Percentiles rank a stretch among this genome's conserved stretches.
phyloP scores from a whole-genome alignment of 129 eudicot species.

The Erigeron canadensis region DNA sequence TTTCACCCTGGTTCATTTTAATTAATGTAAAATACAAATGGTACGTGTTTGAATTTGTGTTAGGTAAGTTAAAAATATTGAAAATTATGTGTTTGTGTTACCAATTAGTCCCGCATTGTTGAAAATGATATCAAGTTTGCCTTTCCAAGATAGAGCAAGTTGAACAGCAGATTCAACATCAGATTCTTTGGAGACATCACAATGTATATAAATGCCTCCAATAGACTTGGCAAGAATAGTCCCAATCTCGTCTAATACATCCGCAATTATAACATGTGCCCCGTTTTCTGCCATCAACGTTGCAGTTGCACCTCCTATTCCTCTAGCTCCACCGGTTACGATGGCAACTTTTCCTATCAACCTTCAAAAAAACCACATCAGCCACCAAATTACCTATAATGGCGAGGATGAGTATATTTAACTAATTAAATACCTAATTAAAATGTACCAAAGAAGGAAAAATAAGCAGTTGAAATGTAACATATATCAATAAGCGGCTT shows the following conservation, averaged over 20 bases:
- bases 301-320: slow-evolving; percentile 89
- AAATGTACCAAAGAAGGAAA: too few species aligned
- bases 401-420: too few species aligned
- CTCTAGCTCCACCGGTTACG: slow-evolving; percentile 93
- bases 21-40: too few species aligned
- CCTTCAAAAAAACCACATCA: slow-evolving; percentile 34
- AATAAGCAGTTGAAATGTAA: too few species aligned
- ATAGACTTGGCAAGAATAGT: slow-evolving; percentile 57
- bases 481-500: too few species aligned
- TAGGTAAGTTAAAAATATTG: not conserved
- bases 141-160: slow-evolving; percentile 70
- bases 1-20: too few species aligned
- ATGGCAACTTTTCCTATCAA: slow-evolving; percentile 76
- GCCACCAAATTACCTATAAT: not conserved
- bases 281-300: slow-evolving; percentile 59
- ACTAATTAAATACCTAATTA: not conserved
- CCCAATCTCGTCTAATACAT: slow-evolving; percentile 70
- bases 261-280: slow-evolving; percentile 80
- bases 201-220: slow-evolving; percentile 63
- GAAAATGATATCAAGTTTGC: slow-evolving; percentile 78
- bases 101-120: slow-evolving; percentile 77
- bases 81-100: not conserved
- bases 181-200: slow-evolving; percentile 73
- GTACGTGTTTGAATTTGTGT: not conserved
- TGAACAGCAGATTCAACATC: slow-evolving; percentile 66